Percentiles rank a stretch among this genome's conserved stretches.
phyloP scores from a whole-genome alignment of 768 basidiomycete species.

The Suillus weaverae region DNA sequence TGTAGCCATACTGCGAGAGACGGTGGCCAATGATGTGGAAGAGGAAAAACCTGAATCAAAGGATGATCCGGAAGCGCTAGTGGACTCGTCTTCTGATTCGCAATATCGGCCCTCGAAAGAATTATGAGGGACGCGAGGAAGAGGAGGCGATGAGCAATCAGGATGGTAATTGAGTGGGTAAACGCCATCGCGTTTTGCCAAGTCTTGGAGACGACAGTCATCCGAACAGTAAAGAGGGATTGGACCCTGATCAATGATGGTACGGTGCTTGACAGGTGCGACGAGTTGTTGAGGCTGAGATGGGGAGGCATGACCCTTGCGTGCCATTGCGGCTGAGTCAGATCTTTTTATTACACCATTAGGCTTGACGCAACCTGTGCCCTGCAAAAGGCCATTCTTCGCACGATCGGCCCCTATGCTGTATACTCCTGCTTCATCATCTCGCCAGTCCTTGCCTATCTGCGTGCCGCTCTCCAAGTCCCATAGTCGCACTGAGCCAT shows the following conservation, averaged over 20 bases:
- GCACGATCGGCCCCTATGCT: conserved; percentile 39
- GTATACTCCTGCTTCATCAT: too few species aligned
- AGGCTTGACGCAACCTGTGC: conserved; percentile 62
- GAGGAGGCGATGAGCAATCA: conserved; percentile 39
- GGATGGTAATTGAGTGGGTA: conserved; percentile 51
- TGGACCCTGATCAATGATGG: conserved; percentile 79
- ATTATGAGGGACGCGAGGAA: conserved; percentile 43
- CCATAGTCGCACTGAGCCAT: too few species aligned
- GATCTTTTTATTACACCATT: conserved; percentile 54
- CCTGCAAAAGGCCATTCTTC: conserved; percentile 56
- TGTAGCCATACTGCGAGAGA: conserved; percentile 36
- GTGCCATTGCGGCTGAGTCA: conserved; percentile 20
- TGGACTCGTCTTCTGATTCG: conserved; percentile 44
- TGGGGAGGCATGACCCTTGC: conserved; percentile 15
- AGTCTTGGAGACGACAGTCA: conserved; percentile 64
- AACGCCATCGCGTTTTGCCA: conserved; percentile 40
- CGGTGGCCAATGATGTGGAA: conserved; percentile 19
- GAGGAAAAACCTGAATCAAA: conserved; percentile 33
- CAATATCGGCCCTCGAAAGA: conserved; percentile 31
- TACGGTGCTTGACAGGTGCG: conserved; percentile 50
- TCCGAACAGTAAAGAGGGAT: conserved; percentile 84
- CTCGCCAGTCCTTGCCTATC: too few species aligned
- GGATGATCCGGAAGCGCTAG: conserved; percentile 37
- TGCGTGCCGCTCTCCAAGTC: too few species aligned
- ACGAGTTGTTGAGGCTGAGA: conserved; percentile 26